Evolutionary conservation across 495 filamentous ascomycete species (phyloP), one percentile per base, ranked within the genome.

Genomic region (Neurospora tetrasperma): DNA sequence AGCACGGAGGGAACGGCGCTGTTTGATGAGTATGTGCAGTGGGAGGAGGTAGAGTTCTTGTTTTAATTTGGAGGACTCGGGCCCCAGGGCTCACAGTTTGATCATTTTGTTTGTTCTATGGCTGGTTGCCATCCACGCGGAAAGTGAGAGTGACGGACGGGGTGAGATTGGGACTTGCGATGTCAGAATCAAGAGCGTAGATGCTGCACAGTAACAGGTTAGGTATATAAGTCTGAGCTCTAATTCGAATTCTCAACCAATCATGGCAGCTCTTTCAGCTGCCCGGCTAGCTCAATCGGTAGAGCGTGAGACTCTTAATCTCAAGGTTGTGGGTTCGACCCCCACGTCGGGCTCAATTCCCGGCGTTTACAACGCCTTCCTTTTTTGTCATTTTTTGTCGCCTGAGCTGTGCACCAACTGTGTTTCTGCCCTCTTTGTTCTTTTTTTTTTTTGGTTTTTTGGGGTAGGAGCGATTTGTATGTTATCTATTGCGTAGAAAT

Each of bases 221-320:
- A 0, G 5, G 4, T 48, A 23, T 54, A 54, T 54, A 23, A 12
- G n/a, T 2, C 1, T 0, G 2, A 6, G 20, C 11, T 6, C 46
- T 3, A 10, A 1, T 0, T 0, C 10, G 11, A 4, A 20, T 3
- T 1, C 2, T 3, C 43, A 46, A 46, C 18, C 43, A 46, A 46
- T 20, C 43, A 46, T 20, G 43, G 43, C 43, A 46, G 18, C 43
- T 62, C 54, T 35, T 35, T 18, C 27, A 18, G 27, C 54, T 66
- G 70, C 70, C 70, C 70, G 76, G 87, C 86, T 90, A 90, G 88
- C 88, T 90, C 88, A 90, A 89, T 90, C 88, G 88, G 88, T 88
- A 89, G 88, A 90, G 88, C 88, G 88, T 89, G 85, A 88, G 88
- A 90, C 88, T 90, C 88, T 90, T 90, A 62, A 62, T 62, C 54